Conservation (phyloP, 2,329 filamentous ascomycete genomes). For the Hypoxylon sp. region DNA sequence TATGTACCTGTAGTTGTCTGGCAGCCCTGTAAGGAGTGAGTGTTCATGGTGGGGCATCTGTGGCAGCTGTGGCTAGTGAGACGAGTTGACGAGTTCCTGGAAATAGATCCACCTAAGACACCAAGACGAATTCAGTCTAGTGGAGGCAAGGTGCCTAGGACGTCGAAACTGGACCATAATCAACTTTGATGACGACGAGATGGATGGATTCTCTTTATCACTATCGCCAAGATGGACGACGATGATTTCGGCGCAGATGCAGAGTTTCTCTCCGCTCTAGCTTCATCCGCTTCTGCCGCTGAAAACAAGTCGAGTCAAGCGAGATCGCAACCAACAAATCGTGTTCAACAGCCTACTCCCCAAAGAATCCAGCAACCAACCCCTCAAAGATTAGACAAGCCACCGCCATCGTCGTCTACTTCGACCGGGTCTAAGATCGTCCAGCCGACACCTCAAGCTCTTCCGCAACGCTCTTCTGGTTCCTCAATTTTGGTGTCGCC, state of each 20-base stretch:
- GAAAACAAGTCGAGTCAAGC: slow-evolving; percentile 43
- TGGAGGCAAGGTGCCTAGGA: slow-evolving; percentile 2
- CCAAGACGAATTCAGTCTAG: slow-evolving; percentile 27
- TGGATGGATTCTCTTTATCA: neutral
- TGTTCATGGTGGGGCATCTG: slow-evolving; percentile 12
- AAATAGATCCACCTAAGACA: neutral
- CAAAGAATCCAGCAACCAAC: slow-evolving; percentile 62
- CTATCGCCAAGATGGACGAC: slow-evolving; percentile 55
- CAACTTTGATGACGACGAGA: neutral
- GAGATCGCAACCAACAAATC: slow-evolving; percentile 47
- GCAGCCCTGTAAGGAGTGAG: neutral
- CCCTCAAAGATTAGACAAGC: slow-evolving; percentile 70
- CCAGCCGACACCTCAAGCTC: slow-evolving; percentile 90
- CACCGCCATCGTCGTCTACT: slow-evolving; percentile 62
- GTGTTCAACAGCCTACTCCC: slow-evolving; percentile 55
- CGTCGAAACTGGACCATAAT: slow-evolving; percentile 4
- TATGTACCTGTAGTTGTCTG: slow-evolving; percentile 4
- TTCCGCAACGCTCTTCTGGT: slow-evolving; percentile 75
- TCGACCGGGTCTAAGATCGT: slow-evolving; percentile 72
- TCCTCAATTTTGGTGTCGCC: slow-evolving; percentile 91
- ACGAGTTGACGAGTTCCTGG: too few relatives aligned
- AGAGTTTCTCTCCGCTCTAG: slow-evolving; percentile 59
- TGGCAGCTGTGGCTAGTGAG: slow-evolving; percentile 28
- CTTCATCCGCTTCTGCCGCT: slow-evolving; percentile 51
- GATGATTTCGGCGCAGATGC: slow-evolving; percentile 64